phyloP scores from a whole-genome alignment of 805 yeast genomes.

The Saitoella complicata region DNA sequence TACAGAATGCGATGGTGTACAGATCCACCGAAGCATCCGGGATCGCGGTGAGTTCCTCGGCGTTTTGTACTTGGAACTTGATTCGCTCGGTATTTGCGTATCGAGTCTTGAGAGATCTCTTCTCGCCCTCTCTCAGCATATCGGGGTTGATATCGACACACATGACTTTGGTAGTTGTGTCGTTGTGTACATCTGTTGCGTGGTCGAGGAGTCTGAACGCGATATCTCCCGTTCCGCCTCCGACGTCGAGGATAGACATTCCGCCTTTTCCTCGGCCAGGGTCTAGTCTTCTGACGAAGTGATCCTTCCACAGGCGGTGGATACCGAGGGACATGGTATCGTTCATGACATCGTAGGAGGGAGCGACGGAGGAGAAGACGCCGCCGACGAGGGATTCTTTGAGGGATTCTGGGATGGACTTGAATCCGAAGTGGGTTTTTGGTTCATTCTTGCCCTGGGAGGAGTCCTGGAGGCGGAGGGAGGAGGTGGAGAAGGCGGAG shows the following conservation, averaged over 20 bases:
- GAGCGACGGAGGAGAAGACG: conserved; percentile 89
- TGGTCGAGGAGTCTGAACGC: conserved; percentile 90
- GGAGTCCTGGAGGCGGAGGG: too few species aligned
- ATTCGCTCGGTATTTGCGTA: conserved; percentile 61
- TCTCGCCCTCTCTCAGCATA: conserved; percentile 85
- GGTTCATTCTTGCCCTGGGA: too few species aligned
- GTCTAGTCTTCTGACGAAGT: conserved; percentile 71
- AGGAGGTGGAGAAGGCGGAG: too few species aligned
- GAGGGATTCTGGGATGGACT: conserved; percentile 59
- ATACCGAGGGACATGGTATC: conserved; percentile 95
- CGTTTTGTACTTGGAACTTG: conserved; percentile 75
- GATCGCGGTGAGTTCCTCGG: conserved; percentile 72
- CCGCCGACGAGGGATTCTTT: conserved; percentile 68
- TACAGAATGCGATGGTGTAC: conserved; percentile 93
- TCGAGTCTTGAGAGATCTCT: conserved; percentile 40
- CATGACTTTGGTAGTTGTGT: conserved; percentile 63
- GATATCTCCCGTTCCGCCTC: conserved; percentile 98
- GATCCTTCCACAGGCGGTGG: conserved; percentile 89
- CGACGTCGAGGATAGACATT: conserved; percentile 80
- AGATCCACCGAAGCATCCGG: conserved; percentile 81
- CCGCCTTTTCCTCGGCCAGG: conserved; percentile 87
- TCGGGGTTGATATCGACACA: conserved; percentile 91
- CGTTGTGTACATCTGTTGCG: conserved; percentile 65
- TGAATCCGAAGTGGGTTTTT: conserved; percentile 81
- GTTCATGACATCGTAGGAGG: conserved; percentile 89